phyloP scores from a whole-genome alignment of 495 filamentous ascomycete genomes.

The Neurospora tetraspora region DNA sequence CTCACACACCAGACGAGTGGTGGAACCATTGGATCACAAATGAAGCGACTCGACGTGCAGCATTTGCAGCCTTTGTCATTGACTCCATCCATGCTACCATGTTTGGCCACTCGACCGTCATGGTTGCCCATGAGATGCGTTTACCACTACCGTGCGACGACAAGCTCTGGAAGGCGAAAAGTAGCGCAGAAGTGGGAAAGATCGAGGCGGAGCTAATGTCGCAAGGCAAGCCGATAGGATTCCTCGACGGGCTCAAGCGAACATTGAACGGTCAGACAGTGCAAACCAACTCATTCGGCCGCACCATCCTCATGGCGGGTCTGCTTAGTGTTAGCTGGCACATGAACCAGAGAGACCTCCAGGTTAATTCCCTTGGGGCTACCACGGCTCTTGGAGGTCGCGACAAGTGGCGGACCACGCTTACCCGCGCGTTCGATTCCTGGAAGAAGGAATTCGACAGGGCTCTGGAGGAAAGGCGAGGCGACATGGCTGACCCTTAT shows the following conservation, averaged over 20 bases:
- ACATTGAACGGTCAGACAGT: conserved; percentile 83
- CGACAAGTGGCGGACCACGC: conserved; percentile 83
- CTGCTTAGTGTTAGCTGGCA: conserved; percentile 93
- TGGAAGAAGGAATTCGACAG: conserved; percentile 94
- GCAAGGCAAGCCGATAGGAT: conserved; percentile 78
- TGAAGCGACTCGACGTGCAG: conserved; percentile 80
- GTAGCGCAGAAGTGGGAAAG: conserved; percentile 74
- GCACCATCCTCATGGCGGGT: conserved; percentile 93
- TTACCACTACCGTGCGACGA: conserved; percentile 91
- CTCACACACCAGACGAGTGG: conserved; percentile 71
- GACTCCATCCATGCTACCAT: conserved; percentile 96
- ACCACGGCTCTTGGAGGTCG: conserved; percentile 73
- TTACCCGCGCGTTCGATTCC: conserved; percentile 85
- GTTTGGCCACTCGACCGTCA: conserved; percentile 95
- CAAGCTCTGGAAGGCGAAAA: conserved; percentile 85
- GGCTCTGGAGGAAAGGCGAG: conserved; percentile 41
- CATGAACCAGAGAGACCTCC: conserved; percentile 93
- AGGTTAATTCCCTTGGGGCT: conserved; percentile 76
- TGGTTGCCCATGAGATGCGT: conserved; percentile 94
- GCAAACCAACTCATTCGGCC: conserved; percentile 86
- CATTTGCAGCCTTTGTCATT: conserved; percentile 90
- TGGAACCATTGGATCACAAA: conserved; percentile 97
- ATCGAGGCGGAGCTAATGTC: conserved; percentile 75
- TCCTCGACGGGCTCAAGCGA: conserved; percentile 83
- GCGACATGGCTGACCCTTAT: conserved; percentile 36